Conservation (phyloP, 2,329 filamentous ascomycete genomes). For the Talaromyces verruculosus region DNA sequence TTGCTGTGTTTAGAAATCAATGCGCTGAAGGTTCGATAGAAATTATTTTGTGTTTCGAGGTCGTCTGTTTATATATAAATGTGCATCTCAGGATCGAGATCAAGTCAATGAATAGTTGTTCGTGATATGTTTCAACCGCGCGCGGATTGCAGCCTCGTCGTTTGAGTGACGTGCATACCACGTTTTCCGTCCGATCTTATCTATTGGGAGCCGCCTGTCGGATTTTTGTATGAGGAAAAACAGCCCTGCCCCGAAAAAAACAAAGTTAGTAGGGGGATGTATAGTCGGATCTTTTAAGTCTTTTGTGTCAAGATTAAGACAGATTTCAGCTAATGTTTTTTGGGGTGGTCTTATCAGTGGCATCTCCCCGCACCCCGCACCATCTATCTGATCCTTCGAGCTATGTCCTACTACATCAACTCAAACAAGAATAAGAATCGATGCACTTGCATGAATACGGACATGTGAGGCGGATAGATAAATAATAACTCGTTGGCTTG, state of each 20-base stretch:
- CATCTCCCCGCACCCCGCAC: constrained; percentile 17
- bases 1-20: background rate
- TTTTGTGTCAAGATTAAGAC: background rate
- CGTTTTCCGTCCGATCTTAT: constrained; percentile 5
- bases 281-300: background rate
- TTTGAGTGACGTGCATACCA: constrained; percentile 4
- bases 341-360: background rate
- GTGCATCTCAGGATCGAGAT: background rate
- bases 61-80: background rate
- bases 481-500: background rate
- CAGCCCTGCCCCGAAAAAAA: no score
- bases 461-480: background rate
- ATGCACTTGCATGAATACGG: background rate
- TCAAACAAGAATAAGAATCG: background rate
- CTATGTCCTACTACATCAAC: background rate
- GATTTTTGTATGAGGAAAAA: background rate
- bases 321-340: background rate
- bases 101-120: no score
- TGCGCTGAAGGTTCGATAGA: background rate
- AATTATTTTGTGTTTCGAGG: background rate
- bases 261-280: background rate
- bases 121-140: background rate
- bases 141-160: background rate
- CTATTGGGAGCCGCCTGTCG: background rate
- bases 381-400: background rate